Evolutionary conservation across 75 land plant species (phyloP), one percentile per base, ranked within the genome.

Genomic region (Gnetum montanum): DNA sequence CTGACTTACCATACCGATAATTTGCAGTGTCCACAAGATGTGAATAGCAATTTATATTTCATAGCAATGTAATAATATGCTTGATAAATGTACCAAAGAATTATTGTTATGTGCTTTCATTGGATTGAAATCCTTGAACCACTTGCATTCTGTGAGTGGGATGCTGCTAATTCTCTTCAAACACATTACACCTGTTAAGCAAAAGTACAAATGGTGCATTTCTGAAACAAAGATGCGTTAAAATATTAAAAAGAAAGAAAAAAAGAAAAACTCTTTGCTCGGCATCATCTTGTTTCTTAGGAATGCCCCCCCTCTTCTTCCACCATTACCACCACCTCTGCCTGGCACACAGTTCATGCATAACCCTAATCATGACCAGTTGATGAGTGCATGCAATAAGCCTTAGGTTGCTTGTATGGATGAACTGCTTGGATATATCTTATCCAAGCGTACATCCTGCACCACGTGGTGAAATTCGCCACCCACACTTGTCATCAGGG

Each of bases 291-390:
- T 82, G 46, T 79, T 82, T 41, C 60, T 58, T n/a, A 64, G 71
- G n/a, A 51, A 44, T 15, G 47, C 67, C 25, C 56, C 45, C 18
- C 41, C 43, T 3, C n/a, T n/a, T n/a, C n/a, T n/a, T n/a, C n/a
- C n/a, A n/a, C n/a, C n/a, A n/a, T n/a, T n/a, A n/a, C n/a, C n/a
- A n/a, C n/a, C n/a, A n/a, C n/a, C n/a, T n/a, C n/a, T n/a, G n/a
- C n/a, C n/a, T n/a, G n/a, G n/a, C n/a, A n/a, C n/a, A n/a, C n/a
- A n/a, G n/a, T 36, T 28, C 45, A 70, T 78, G 87, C 96, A 80
- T 90, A 93, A 23, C 88, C 93, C 96, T 93, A 90, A 57, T 90
- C 96, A 90, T 90, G 41, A 90, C 96, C 34, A 90, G 69, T 57
- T 90, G 96, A 60, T 83, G 93, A 24, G 96, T 93, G 66, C 93